Conservation (phyloP, 805 yeast species). For the Saccharomycopsis sp. region DNA sequence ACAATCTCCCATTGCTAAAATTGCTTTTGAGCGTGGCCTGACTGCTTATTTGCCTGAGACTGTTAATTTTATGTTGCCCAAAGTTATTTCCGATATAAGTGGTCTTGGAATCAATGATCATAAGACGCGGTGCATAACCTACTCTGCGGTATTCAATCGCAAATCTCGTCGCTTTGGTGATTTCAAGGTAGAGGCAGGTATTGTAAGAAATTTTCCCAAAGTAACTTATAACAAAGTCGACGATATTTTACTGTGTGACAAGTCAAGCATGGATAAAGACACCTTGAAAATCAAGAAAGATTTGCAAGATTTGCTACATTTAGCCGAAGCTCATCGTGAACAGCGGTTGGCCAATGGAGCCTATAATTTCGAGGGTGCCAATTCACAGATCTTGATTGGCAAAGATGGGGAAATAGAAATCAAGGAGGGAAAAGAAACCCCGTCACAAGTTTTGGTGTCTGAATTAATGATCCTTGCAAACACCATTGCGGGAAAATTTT, state of each 20-base stretch:
- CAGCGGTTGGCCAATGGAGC: constrained; percentile 36
- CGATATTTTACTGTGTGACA: constrained; percentile 33
- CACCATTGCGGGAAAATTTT: constrained; percentile 46
- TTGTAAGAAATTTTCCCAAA: constrained; percentile 38
- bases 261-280: constrained; percentile 5
- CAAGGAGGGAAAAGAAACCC: constrained; percentile 28
- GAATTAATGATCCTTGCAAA: constrained; percentile 83
- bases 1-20: constrained; percentile 29
- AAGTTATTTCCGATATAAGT: constrained; percentile 40
- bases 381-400: constrained; percentile 15
- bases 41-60: constrained; percentile 71
- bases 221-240: constrained; percentile 63
- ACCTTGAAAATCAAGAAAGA: constrained; percentile 26
- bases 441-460: constrained; percentile 62
- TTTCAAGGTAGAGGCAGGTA: constrained; percentile 34
- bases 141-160: constrained; percentile 32
- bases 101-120: constrained; percentile 42
- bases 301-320: constrained; percentile 30
- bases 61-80: constrained; percentile 66
- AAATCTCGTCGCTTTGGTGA: constrained; percentile 22
- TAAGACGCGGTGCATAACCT: constrained; percentile 43
- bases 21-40: constrained; percentile 54
- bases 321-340: constrained; percentile 28
- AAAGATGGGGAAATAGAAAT: constrained; percentile 22
- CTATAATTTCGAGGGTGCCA: constrained; percentile 26